Percentiles rank a stretch among this genome's conserved stretches.
Evolutionary conservation across 805 yeast species (phyloP).

Genomic region (Deakozyma indianensis): DNA sequence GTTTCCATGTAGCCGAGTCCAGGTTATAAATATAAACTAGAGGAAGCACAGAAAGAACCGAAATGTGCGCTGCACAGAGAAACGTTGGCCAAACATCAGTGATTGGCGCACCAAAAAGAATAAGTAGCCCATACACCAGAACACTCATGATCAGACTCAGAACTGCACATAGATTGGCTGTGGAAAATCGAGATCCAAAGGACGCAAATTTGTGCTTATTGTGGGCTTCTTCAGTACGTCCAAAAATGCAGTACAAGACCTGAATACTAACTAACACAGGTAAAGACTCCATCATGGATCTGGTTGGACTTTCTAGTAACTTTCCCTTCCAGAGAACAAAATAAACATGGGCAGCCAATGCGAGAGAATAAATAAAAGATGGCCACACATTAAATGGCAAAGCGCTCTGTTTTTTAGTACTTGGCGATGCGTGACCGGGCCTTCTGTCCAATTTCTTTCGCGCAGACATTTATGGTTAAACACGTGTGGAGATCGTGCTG

Average conservation of each 20-base stretch:
- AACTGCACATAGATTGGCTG: constrained; percentile 18
- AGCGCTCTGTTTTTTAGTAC: too few species aligned
- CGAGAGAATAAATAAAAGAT: constrained; percentile 4
- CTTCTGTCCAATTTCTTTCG: background rate
- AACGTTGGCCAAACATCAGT: constrained; percentile 36
- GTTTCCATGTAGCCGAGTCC: constrained; percentile 33
- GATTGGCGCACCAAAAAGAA: constrained; percentile 75
- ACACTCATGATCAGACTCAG: constrained; percentile 18
- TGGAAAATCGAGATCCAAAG: constrained; percentile 5
- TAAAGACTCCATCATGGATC: constrained; percentile 9
- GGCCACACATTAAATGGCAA: too few species aligned
- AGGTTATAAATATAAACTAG: constrained; percentile 40
- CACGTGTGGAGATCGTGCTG: too few species aligned
- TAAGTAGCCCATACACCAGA: constrained; percentile 21
- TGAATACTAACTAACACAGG: constrained; percentile 10
- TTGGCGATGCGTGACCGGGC: too few species aligned
- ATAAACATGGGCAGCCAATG: constrained; percentile 4
- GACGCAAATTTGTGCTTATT: background rate
- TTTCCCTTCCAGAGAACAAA: constrained; percentile 5
- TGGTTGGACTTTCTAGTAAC: constrained; percentile 8
- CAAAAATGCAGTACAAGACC: constrained; percentile 12
- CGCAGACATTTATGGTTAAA: background rate
- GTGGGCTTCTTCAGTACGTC: constrained; percentile 5
- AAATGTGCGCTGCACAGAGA: constrained; percentile 45
- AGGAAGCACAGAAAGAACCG: constrained; percentile 49